Evolutionary conservation across 441 rosid species (phyloP).

Genomic region (Corymbia citriodora): DNA sequence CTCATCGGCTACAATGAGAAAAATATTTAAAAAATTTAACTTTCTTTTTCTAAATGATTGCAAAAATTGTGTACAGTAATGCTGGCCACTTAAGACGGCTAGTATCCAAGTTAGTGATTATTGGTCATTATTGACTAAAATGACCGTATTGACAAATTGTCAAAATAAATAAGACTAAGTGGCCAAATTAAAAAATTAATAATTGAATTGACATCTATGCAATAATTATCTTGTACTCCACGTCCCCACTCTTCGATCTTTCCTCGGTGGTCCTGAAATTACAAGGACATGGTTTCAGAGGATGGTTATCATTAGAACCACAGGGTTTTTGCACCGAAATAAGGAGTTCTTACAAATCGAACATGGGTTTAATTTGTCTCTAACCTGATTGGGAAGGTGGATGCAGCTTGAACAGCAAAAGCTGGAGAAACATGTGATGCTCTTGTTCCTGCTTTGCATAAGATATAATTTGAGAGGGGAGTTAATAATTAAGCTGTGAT

Average conservation of each 20-base stretch:
- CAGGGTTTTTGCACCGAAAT: not conserved
- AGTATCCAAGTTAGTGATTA: fast-evolving
- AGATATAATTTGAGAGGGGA: not conserved
- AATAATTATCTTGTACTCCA: not conserved
- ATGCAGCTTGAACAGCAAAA: not conserved
- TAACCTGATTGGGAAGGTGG: not conserved
- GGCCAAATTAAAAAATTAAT: not conserved
- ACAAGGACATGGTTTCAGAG: not conserved
- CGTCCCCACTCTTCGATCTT: not conserved
- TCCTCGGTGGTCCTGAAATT: not conserved
- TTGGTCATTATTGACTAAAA: not conserved
- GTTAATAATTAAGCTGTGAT: not conserved
- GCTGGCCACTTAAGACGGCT: fast-evolving
- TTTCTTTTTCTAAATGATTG: not conserved
- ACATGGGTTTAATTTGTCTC: not conserved
- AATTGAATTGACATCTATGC: fast-evolving
- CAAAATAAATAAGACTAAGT: not conserved
- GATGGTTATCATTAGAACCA: not conserved
- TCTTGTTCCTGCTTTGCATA: not conserved
- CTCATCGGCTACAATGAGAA: not conserved
- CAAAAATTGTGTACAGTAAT: not conserved
- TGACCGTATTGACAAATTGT: not conserved
- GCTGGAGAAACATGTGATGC: not conserved
- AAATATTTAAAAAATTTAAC: not conserved
- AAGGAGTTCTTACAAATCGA: not conserved